phyloP scores from a whole-genome alignment of 2,329 filamentous ascomycete species.

The Chaetomium strumarium region DNA sequence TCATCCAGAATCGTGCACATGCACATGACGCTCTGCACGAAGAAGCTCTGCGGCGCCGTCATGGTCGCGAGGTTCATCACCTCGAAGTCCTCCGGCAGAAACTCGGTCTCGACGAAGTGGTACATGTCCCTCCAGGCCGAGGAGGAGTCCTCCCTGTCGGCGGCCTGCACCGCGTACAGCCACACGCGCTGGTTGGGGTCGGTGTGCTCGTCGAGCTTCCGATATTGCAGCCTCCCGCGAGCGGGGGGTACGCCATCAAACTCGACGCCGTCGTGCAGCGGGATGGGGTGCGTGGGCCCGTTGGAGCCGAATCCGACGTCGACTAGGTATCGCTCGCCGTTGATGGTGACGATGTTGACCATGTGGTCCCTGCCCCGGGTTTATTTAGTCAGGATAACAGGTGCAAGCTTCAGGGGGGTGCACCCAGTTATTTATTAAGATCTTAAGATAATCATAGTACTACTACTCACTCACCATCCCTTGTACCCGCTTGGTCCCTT shows the following conservation, averaged over 20 bases:
- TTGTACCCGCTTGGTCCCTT: constrained; percentile 20
- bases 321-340: constrained; percentile 41
- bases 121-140: constrained; percentile 43
- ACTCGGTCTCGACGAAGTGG: constrained; percentile 46
- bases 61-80: constrained; percentile 40
- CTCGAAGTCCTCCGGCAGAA: constrained; percentile 41
- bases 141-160: too few relatives aligned
- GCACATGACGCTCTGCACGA: constrained; percentile 34
- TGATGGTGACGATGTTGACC: constrained; percentile 52
- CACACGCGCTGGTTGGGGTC: constrained; percentile 34
- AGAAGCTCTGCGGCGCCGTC: constrained; percentile 33
- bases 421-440: too few relatives aligned
- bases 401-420: too few relatives aligned
- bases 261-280: constrained; percentile 25
- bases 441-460: too few relatives aligned
- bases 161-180: constrained; percentile 33
- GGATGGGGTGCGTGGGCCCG: constrained; percentile 30
- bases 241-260: constrained; percentile 38
- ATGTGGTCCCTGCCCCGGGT: constrained; percentile 56
- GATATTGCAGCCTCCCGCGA: constrained; percentile 39
- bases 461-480: constrained; percentile 30
- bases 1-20: constrained; percentile 28
- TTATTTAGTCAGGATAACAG: too few relatives aligned
- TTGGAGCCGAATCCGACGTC: constrained; percentile 58
- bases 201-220: constrained; percentile 28